These are phyloP conservation scores for Fusarium compactum DNA, from an alignment of 2,329 filamentous ascomycete genomes.

Conservation along the genomic window DNA sequence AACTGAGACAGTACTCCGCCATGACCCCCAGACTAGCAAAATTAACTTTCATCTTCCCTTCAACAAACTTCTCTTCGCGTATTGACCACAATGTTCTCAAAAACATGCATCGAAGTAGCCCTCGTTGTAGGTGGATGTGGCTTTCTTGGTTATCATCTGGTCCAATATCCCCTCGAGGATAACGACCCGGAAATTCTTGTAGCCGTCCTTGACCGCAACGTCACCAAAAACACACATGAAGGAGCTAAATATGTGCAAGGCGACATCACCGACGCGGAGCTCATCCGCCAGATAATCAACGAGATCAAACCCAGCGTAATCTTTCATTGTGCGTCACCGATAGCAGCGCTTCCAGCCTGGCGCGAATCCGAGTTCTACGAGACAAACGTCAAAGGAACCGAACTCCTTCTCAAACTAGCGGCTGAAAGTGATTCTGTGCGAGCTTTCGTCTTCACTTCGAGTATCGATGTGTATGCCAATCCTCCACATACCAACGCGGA, in stretches of 20 bases:
- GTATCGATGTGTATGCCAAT: constrained; percentile 46
- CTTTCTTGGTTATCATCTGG: constrained; percentile 52
- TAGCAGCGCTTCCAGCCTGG: constrained; percentile 36
- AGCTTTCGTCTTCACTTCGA: constrained; percentile 52
- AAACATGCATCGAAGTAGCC: not conserved
- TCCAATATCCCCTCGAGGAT: constrained; percentile 45
- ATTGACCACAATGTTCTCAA: not conserved
- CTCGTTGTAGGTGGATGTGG: constrained; percentile 51
- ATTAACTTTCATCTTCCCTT: not conserved
- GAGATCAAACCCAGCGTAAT: constrained; percentile 46
- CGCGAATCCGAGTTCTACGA: constrained; percentile 36
- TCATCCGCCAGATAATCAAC: constrained; percentile 32
- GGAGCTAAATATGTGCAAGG: constrained; percentile 45
- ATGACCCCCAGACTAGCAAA: not conserved
- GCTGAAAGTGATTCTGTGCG: constrained; percentile 30
- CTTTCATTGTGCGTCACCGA: constrained; percentile 51
- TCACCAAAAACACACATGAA: constrained; percentile 41
- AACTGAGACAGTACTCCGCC: not conserved
- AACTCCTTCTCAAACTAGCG: constrained; percentile 44
- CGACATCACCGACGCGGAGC: constrained; percentile 42
- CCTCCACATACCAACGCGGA: constrained; percentile 41
- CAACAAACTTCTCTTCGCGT: not conserved
- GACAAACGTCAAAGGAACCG: constrained; percentile 52
- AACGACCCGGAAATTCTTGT: constrained; percentile 34
- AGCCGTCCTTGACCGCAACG: constrained; percentile 48